These are phyloP conservation scores for Alloteropsis semialata DNA, from an alignment of 176 grass and related monocot species.

Conservation along the genomic window DNA sequence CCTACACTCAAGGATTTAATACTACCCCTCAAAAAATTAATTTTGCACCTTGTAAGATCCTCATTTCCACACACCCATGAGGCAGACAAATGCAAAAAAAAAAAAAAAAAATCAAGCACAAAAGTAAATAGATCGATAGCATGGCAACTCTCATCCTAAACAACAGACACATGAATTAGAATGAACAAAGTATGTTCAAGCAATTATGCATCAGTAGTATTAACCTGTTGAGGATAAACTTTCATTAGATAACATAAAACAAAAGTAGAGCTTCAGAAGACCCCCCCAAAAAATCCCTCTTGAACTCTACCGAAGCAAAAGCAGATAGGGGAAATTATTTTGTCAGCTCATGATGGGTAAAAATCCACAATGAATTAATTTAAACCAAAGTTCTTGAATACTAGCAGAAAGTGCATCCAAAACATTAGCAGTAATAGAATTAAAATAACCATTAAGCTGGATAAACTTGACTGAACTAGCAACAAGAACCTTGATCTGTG, in stretches of 20 bases:
- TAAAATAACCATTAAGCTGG: background rate
- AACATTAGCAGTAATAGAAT: background rate
- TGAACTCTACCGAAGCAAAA: background rate
- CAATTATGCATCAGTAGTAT: background rate
- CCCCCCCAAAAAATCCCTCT: no score
- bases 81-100: background rate
- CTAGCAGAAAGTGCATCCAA: background rate
- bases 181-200: background rate
- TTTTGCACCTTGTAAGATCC: background rate
- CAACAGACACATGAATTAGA: constrained; percentile 4
- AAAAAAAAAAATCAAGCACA: background rate
- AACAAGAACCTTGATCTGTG: background rate
- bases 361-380: constrained; percentile 1
- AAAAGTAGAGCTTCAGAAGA: background rate
- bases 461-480: background rate
- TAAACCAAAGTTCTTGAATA: background rate
- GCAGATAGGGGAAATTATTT: constrained; percentile 6
- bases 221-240: background rate
- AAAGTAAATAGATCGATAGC: background rate
- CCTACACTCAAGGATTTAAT: background rate
- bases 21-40: background rate
- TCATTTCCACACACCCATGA: background rate
- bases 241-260: background rate
- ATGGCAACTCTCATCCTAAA: background rate
- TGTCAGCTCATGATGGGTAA: background rate